These are phyloP conservation scores for Fusarium mangiferae DNA, from an alignment of 2,329 filamentous ascomycete species.

Conservation along the genomic window DNA sequence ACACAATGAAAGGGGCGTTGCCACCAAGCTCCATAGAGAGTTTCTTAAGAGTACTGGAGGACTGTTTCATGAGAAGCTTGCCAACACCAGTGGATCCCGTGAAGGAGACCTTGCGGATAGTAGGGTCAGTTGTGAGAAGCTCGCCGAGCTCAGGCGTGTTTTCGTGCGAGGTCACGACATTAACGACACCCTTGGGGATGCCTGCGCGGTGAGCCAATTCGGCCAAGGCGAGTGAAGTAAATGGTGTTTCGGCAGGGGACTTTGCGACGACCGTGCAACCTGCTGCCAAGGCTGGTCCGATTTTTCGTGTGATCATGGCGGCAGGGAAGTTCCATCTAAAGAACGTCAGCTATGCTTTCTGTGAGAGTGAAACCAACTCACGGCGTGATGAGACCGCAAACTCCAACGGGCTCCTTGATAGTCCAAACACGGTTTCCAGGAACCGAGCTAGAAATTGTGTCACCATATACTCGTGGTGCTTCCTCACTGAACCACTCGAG, in stretches of 20 bases:
- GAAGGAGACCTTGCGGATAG: constrained; percentile 90
- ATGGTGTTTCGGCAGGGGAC: constrained; percentile 90
- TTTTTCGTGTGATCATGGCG: constrained; percentile 78
- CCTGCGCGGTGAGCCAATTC: constrained; percentile 89
- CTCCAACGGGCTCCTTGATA: constrained; percentile 84
- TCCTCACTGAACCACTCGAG: constrained; percentile 87
- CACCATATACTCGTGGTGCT: constrained; percentile 77
- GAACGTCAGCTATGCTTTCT: background rate
- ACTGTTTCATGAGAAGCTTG: constrained; percentile 88
- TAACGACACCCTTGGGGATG: constrained; percentile 89
- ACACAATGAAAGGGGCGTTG: constrained; percentile 96
- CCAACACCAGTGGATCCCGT: constrained; percentile 81
- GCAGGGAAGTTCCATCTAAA: constrained; percentile 83
- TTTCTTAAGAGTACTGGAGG: constrained; percentile 83
- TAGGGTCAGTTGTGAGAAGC: constrained; percentile 75
- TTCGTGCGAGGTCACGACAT: constrained; percentile 81
- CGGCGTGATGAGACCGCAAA: constrained; percentile 84
- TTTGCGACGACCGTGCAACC: constrained; percentile 96
- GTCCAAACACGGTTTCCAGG: constrained; percentile 81
- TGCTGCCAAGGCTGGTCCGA: constrained; percentile 83
- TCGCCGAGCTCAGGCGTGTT: constrained; percentile 85
- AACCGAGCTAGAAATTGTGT: constrained; percentile 76
- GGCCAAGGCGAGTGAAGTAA: constrained; percentile 86
- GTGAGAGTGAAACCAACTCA: constrained; percentile 41
- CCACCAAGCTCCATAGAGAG: constrained; percentile 90